These are phyloP conservation scores for Mycotypha africana DNA, from an alignment of 371 early-diverging fungal genomes.

Conservation along the genomic window DNA sequence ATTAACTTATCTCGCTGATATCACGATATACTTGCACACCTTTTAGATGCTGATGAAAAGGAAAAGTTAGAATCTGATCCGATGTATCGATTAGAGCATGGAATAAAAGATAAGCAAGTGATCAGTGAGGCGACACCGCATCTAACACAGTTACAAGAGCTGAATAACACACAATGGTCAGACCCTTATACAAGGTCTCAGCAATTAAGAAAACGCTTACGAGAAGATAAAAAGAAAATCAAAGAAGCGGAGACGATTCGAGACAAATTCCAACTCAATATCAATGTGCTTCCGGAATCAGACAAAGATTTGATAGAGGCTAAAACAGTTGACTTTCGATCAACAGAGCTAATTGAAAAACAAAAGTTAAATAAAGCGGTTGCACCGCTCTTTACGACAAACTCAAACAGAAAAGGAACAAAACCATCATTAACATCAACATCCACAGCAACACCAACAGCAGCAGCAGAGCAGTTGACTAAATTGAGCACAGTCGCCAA, in stretches of 20 bases:
- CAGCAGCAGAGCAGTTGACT: too few relatives aligned
- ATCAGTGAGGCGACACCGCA: slow-evolving; percentile 45
- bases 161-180: slow-evolving; percentile 64
- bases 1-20: too few relatives aligned
- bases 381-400: slow-evolving; percentile 29
- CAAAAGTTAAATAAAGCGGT: slow-evolving; percentile 28
- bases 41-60: slow-evolving; percentile 49
- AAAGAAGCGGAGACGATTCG: slow-evolving; percentile 47
- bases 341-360: slow-evolving; percentile 11
- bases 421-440: not conserved
- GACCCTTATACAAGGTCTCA: slow-evolving; percentile 77
- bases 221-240: slow-evolving; percentile 60
- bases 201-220: slow-evolving; percentile 62
- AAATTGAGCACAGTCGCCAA: slow-evolving; percentile 23
- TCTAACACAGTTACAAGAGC: slow-evolving; percentile 56
- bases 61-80: slow-evolving; percentile 57
- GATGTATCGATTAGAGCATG: slow-evolving; percentile 68
- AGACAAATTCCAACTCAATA: slow-evolving; percentile 52
- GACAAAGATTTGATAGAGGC: slow-evolving; percentile 35
- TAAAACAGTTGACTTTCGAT: slow-evolving; percentile 30
- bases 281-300: slow-evolving; percentile 53
- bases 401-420: not conserved
- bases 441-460: too few relatives aligned
- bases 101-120: slow-evolving; percentile 46
- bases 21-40: too few relatives aligned